Conservation (phyloP, 352 stramenopile genomes). For the Phytophthora kernoviae region DNA sequence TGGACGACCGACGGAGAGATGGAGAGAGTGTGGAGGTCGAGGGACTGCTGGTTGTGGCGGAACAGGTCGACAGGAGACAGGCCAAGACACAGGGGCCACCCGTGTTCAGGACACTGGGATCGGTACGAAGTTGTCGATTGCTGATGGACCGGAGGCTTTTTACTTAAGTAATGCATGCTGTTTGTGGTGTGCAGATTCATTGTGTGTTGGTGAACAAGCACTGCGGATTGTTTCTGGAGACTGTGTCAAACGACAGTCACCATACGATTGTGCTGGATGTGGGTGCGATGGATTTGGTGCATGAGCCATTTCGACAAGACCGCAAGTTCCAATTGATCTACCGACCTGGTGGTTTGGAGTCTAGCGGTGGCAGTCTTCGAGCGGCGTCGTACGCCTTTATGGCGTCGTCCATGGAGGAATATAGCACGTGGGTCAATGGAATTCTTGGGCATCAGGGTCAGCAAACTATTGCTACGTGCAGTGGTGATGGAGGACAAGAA, state of each 20-base stretch:
- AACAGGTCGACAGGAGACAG: slow-evolving; percentile 36
- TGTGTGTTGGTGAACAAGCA: slow-evolving; percentile 48
- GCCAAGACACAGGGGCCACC: slow-evolving; percentile 6
- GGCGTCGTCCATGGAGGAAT: slow-evolving; percentile 31
- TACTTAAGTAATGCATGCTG: slow-evolving; percentile 2
- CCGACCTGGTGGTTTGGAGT: slow-evolving; percentile 1
- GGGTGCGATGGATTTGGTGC: slow-evolving; percentile 42
- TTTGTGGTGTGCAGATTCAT: slow-evolving; percentile 41
- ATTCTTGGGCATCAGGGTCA: slow-evolving; percentile 33
- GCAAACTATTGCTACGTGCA: background rate
- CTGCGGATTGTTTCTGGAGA: slow-evolving; percentile 42
- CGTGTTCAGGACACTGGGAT: slow-evolving; percentile 50
- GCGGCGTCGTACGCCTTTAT: slow-evolving; percentile 45
- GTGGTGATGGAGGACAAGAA: slow-evolving; percentile 3
- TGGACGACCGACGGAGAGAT: slow-evolving; percentile 18
- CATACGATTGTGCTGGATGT: slow-evolving; percentile 41
- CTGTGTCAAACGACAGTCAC: slow-evolving; percentile 39
- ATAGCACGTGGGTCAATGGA: slow-evolving; percentile 38
- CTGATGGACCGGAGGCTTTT: background rate
- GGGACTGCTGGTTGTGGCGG: slow-evolving; percentile 52
- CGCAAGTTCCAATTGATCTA: slow-evolving; percentile 48
- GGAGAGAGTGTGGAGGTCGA: slow-evolving; percentile 52
- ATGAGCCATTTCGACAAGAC: slow-evolving; percentile 35
- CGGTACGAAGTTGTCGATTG: slow-evolving; percentile 26
- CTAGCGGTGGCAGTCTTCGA: slow-evolving; percentile 8